Conservation (phyloP, 441 rosid genomes). For the Mallotus japonicus region DNA sequence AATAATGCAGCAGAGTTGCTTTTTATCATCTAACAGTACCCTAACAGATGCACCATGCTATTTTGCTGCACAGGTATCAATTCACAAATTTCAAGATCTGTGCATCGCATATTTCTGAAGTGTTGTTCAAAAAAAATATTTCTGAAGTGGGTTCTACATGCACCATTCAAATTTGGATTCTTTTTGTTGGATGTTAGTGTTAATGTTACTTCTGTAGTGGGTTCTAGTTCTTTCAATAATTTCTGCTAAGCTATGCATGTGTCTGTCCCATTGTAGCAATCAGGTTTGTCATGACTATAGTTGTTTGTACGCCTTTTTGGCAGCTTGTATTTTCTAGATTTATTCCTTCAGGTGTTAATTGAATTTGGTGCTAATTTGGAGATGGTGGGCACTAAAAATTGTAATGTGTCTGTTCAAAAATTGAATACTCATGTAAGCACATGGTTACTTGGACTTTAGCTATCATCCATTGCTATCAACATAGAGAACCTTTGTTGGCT, state of each 20-base stretch:
- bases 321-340: not conserved
- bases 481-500: too few species aligned
- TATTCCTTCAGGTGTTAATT: not conserved
- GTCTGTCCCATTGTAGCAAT: conserved; percentile 9
- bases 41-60: not conserved
- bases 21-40: conserved; percentile 3
- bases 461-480: too few species aligned
- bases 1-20: not conserved
- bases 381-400: too few species aligned
- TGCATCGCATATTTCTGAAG: too few species aligned
- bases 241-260: not conserved
- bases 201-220: not conserved
- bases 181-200: not conserved
- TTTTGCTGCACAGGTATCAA: not conserved
- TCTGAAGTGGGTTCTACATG: not conserved
- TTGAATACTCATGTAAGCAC: too few species aligned
- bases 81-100: not conserved
- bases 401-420: too few species aligned
- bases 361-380: not conserved
- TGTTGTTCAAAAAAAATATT: too few species aligned
- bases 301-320: not conserved
- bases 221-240: not conserved
- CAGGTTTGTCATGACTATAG: not conserved
- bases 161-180: not conserved
- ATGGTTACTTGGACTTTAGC: too few species aligned